phyloP scores from a whole-genome alignment of 2,329 filamentous ascomycete species.

The Colletotrichum siamense region DNA sequence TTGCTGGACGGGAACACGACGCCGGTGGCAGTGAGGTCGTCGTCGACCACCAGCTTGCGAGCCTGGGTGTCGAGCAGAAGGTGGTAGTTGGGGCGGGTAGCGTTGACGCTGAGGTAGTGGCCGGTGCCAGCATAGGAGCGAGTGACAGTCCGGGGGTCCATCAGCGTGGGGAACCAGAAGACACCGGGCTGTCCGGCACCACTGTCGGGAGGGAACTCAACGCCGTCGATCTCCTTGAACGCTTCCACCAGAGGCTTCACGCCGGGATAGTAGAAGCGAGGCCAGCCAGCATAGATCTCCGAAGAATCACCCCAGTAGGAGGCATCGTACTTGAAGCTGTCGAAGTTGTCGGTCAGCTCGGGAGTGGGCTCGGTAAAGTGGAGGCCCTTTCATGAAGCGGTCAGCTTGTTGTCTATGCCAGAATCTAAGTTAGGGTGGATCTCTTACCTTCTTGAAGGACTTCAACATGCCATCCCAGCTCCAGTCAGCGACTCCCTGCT shows the following conservation, averaged over 20 bases:
- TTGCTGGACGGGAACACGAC: constrained; percentile 29
- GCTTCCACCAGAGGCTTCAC: constrained; percentile 36
- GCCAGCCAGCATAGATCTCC: constrained; percentile 41
- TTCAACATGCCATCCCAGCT: constrained; percentile 41
- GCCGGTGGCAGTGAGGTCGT: constrained; percentile 34
- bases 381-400: neutral
- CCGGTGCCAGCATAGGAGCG: constrained; percentile 45
- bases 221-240: constrained; percentile 41
- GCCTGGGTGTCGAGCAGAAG: constrained; percentile 38
- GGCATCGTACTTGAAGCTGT: constrained; percentile 33
- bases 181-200: constrained; percentile 43
- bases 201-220: constrained; percentile 42
- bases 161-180: constrained; percentile 48
- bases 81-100: constrained; percentile 35
- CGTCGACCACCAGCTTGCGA: constrained; percentile 35
- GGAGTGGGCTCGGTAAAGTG: constrained; percentile 16
- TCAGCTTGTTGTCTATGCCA: neutral
- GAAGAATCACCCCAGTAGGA: constrained; percentile 43
- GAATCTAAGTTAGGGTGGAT: neutral
- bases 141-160: constrained; percentile 38
- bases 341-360: constrained; percentile 26
- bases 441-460: constrained; percentile 47
- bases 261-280: constrained; percentile 42
- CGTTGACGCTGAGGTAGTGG: constrained; percentile 35
- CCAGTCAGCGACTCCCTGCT: constrained; percentile 32